Evolutionary conservation across 2,329 filamentous ascomycete species (phyloP), one percentile per base, ranked within the genome.

Genomic region (Colletotrichum nymphaeae): DNA sequence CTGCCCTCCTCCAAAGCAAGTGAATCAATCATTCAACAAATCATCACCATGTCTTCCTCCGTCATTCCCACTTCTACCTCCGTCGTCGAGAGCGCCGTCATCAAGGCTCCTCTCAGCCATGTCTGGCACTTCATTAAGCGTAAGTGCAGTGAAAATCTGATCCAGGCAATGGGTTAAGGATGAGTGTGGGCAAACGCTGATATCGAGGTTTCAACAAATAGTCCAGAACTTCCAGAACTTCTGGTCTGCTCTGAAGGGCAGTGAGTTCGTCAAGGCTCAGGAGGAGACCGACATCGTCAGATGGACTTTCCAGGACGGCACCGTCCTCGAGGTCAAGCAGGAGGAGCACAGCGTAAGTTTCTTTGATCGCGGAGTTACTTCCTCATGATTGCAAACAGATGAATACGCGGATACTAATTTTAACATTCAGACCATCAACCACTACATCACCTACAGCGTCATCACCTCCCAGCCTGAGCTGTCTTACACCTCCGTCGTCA

Each of bases 111-210:
- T 42, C 88, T 93, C 80, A 87, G 88, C 78, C 82, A 89, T 76
- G 92, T 93, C 81, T 94, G 92, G 92, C 92, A 94, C 85, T 86
- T 90, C 78, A 92, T 94, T 89, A 94, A 94, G 87, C 90, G 60
- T 66, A 42, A 42, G 60, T 37, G 26, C 35, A 24, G 12, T 26
- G 22, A 37, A 9, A 16, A 16, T 19, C 57, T 28, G 12, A 24
- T 4, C 16, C 16, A 42, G 37, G 5, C 3, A 42, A 16, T 42
- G 6, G 16, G 14, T 12, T 4, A 64, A 24, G 7, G 30, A 11
- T 2, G 22, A 14, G n/a, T 8, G 1, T 7, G 63, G 19, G 52
- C 63, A 65, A 56, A 42, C 32, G 63, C 52, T 65, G 19, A 65
- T 46, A 30, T 46, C 30, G 22, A 1, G 1, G 8, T 28, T 11